These are phyloP conservation scores for Celoporthe dispersa DNA, from an alignment of 2,329 filamentous ascomycete species.

Conservation along the genomic window DNA sequence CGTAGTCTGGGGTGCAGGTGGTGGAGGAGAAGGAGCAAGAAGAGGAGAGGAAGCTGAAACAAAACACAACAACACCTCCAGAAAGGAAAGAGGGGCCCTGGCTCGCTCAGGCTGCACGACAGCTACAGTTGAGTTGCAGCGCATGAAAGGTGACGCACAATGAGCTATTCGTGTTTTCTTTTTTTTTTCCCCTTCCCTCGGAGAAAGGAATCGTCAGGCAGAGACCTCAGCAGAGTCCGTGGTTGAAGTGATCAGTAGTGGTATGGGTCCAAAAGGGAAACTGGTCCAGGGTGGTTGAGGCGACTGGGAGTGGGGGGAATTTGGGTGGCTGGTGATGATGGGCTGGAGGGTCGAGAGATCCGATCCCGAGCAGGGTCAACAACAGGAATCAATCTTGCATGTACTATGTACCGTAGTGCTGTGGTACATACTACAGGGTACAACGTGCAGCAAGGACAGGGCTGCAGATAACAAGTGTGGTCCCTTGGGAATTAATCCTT, in stretches of 20 bases:
- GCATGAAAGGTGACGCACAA: slow-evolving; percentile 14
- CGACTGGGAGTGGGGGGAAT: neutral
- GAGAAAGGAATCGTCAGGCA: neutral
- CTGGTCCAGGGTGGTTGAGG: neutral
- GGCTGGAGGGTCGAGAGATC: neutral
- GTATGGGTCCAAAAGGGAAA: neutral
- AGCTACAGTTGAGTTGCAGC: neutral
- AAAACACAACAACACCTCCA: neutral
- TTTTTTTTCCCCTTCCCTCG: too few species aligned
- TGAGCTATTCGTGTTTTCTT: slow-evolving; percentile 8
- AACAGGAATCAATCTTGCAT: neutral
- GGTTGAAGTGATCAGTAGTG: neutral
- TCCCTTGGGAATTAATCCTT: neutral
- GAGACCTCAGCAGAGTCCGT: neutral
- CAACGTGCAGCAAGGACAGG: neutral
- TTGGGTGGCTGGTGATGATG: slow-evolving; percentile 13
- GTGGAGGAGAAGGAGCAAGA: neutral
- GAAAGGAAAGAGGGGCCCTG: neutral
- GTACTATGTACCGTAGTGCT: neutral
- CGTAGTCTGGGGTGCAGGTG: neutral
- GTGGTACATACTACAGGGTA: too few species aligned
- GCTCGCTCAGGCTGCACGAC: slow-evolving; percentile 9
- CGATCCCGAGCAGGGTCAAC: neutral
- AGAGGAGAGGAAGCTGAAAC: neutral
- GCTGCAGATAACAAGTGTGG: slow-evolving; percentile 4